Evolutionary conservation across 805 yeast genomes (phyloP).

Genomic region (Lachancea sp.): DNA sequence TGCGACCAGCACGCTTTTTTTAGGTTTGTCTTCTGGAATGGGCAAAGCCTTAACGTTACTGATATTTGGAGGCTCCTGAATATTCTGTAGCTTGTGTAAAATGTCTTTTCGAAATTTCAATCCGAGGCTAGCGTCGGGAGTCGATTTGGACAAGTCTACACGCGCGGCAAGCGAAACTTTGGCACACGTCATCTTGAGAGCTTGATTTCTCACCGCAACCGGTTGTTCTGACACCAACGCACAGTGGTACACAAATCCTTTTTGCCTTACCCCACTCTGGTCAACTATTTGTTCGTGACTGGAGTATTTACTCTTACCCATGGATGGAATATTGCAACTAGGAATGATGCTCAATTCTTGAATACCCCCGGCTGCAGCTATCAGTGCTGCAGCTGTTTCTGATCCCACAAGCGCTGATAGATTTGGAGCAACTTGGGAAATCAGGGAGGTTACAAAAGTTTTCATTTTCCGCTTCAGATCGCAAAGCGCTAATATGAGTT

Average conservation of each 20-base stretch:
- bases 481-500: conserved; percentile 41
- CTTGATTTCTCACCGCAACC: conserved; percentile 54
- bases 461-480: conserved; percentile 40
- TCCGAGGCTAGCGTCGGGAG: conserved; percentile 51
- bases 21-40: conserved; percentile 63
- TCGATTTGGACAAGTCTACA: conserved; percentile 50
- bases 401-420: conserved; percentile 67
- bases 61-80: conserved; percentile 71
- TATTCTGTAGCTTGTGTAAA: conserved; percentile 55
- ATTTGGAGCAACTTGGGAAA: conserved; percentile 71
- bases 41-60: conserved; percentile 65
- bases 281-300: conserved; percentile 32
- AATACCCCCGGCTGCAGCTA: conserved; percentile 66
- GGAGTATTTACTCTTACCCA: conserved; percentile 47
- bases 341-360: conserved; percentile 61
- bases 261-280: conserved; percentile 45
- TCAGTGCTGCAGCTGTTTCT: conserved; percentile 61
- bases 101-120: conserved; percentile 54
- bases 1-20: conserved; percentile 84
- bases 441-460: conserved; percentile 48
- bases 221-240: conserved; percentile 56
- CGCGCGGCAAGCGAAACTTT: conserved; percentile 79
- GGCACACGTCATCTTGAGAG: conserved; percentile 71
- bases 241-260: conserved; percentile 62
- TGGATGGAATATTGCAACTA: conserved; percentile 74